Evolutionary conservation across 2,329 filamentous ascomycete species (phyloP), one percentile per base, ranked within the genome.

Genomic region (Cadophora gregata): DNA sequence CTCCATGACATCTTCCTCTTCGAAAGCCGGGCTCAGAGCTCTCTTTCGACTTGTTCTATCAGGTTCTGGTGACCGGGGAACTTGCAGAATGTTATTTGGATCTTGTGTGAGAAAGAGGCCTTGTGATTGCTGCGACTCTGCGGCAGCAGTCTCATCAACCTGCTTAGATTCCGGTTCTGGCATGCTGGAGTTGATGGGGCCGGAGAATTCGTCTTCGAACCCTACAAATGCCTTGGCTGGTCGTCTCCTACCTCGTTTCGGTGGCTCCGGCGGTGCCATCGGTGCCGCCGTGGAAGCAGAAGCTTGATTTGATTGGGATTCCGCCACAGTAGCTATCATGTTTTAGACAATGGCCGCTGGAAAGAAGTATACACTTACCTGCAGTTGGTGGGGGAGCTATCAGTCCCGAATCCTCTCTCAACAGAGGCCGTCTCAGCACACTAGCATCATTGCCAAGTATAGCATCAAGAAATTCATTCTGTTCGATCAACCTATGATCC

Each of bases 391-490:
- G 70, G 55, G 78, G 76, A 7, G 69, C 70, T 10, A 65, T 63
- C 27, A 65, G 60, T 14, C 50, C 75, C 66, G 68, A 78, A 59
- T 71, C 75, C 66, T 82, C 83, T 48, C 86, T 79, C 70, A 90
- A 84, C 2, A 96, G 84, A 6, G 89, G 85, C 45, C 88, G 86
- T 66, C 92, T 88, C 24, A 98, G 82, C 51, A 86, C 84, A 67
- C 85, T 87, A 7, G 93, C 87, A 79, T 98, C 90, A 60, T 90
- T 91, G n/a, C 83, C 88, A 31, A 98, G 80, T 55, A 99, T 96
- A 1, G 92, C 92, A 77, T 97, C 93, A 1, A 99, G 83, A 69
- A 99, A 97, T 73, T 97, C 94, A 66, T 91, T 93, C 75, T 97
- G 93, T 72, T 95, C 89, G 62, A 97, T 90, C 2, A 93, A 89